Evolutionary conservation across 1,284 basidiomycete species (phyloP), one percentile per base, ranked within the genome.

Genomic region (Tilletiopsis washingtonensis): DNA sequence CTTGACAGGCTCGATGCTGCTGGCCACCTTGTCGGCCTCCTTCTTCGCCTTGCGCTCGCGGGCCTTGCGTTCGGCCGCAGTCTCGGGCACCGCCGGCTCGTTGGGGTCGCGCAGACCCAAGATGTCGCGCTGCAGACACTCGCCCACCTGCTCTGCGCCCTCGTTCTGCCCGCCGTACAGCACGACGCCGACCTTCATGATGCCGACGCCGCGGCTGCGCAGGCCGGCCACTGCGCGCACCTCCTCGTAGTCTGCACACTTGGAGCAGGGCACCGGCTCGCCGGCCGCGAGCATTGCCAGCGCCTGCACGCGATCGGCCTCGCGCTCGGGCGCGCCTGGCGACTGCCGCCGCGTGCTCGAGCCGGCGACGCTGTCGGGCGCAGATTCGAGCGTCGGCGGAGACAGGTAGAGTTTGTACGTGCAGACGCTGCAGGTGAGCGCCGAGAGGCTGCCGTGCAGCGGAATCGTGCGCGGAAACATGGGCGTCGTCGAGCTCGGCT

Each of bases 81-180:
- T 68, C 36, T 71, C 68, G 29, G 70, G 69, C 24, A 72, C 70
- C 7, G 51, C 49, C 1, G 67, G 56, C 49, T 72, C 70, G 40
- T 61, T 49, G 1, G 69, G 69, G 38, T 72, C 70, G 20, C 69
- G 51, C 23, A 72, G 50, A 6, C 70, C 70, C 25, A 71, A 47
- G 20, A 73, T 57, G 49, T 73, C 70, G 4, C 70, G 51, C 39
- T 67, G 58, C n/a, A 73, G 54, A 40, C 70, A 73, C 32, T 71
- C 64, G 3, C 68, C 70, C 3, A 94, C 88, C 17, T 82, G 81
- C 64, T 93, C 88, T 1, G 87, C 90, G 1, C 57, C 57, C 54
- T 90, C 82, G 65, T 84, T 86, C 75, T 91, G 89, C 68, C 93
- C 91, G 58, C 90, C 89, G 71, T 96, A 94, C 29, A 96, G 76